These are phyloP conservation scores for Penicillium palitans DNA, from an alignment of 2,329 filamentous ascomycete species.

Conservation along the genomic window DNA sequence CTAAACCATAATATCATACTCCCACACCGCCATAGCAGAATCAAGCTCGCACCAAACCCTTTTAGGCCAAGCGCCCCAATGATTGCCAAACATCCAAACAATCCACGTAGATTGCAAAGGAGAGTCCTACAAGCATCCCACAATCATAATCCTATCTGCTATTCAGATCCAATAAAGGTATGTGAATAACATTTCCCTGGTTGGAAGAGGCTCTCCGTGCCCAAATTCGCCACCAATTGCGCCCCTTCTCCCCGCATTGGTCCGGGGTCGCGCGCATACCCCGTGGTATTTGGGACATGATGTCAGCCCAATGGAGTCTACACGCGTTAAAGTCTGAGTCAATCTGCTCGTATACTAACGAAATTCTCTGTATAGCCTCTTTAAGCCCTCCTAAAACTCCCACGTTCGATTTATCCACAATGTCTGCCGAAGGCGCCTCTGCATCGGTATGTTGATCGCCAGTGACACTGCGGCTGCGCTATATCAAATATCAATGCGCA, in stretches of 20 bases:
- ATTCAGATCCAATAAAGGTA: slow-evolving; percentile 12
- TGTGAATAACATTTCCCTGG: neutral
- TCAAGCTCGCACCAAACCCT: neutral
- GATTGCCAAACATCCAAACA: slow-evolving; percentile 13
- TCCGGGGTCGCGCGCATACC: slow-evolving; percentile 19
- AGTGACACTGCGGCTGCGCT: neutral
- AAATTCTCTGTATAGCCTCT: neutral
- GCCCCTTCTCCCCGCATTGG: slow-evolving; percentile 19
- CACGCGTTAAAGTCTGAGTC: neutral
- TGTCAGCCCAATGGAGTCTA: slow-evolving; percentile 17
- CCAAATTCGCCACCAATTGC: slow-evolving; percentile 15
- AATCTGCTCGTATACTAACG: neutral
- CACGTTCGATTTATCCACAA: slow-evolving; percentile 20
- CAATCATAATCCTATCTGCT: neutral
- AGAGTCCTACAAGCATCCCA: neutral
- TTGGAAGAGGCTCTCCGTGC: neutral
- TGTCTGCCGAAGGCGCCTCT: slow-evolving; percentile 34
- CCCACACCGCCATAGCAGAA: slow-evolving; percentile 8
- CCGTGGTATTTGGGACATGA: slow-evolving; percentile 10
- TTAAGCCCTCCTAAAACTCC: neutral
- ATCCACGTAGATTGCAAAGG: slow-evolving; percentile 5
- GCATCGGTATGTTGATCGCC: slow-evolving; percentile 27
- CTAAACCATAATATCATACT: neutral
- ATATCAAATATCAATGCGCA: slow-evolving; percentile 8
- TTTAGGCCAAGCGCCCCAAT: slow-evolving; percentile 7